phyloP scores from a whole-genome alignment of 352 stramenopile species.

The Globisporangium canariense region DNA sequence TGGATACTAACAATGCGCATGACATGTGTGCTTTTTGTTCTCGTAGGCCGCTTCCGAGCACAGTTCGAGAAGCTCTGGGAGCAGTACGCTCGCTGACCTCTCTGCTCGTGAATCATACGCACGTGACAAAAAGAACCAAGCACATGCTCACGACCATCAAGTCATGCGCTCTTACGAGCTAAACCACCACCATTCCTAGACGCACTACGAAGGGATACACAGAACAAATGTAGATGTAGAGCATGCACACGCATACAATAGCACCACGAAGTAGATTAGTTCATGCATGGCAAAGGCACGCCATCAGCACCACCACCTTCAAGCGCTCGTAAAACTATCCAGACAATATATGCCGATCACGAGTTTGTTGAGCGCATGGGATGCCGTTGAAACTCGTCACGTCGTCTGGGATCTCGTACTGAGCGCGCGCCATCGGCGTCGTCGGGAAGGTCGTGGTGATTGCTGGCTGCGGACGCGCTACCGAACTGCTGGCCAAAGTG shows the following conservation, averaged over 20 bases:
- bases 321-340: no score
- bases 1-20: neutral
- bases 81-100: slow-evolving; percentile 38
- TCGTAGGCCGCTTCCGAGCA: slow-evolving; percentile 46
- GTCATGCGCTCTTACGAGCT: neutral
- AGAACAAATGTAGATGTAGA: slow-evolving; percentile 2
- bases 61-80: slow-evolving; percentile 64
- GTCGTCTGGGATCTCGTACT: no score
- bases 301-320: neutral
- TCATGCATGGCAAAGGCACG: neutral
- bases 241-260: neutral
- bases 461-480: no score
- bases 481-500: no score
- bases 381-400: no score
- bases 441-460: no score
- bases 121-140: neutral
- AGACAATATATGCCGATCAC: no score
- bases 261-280: neutral
- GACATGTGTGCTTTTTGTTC: neutral
- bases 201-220: neutral
- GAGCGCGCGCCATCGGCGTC: no score
- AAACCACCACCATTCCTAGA: neutral
- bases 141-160: no score
- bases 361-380: no score
- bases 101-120: no score